Conservation (phyloP, 2,329 filamentous ascomycete species). For the Fusarium abutilonis region DNA sequence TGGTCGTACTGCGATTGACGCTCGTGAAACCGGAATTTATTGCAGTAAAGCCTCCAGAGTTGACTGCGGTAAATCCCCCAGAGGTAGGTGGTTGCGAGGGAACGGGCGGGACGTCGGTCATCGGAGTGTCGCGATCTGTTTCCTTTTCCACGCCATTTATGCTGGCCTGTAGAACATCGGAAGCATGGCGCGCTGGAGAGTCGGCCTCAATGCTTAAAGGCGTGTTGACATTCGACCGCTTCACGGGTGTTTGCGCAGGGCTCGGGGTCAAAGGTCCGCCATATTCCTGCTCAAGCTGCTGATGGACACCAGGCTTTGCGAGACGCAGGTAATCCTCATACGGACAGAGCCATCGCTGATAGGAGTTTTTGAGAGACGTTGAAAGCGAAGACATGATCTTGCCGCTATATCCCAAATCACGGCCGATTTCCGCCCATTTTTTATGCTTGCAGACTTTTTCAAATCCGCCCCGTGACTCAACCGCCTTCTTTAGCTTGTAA, state of each 20-base stretch:
- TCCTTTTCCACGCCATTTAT: constrained; percentile 59
- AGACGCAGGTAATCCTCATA: constrained; percentile 94
- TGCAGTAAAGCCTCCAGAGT: constrained; percentile 70
- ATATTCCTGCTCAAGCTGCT: constrained; percentile 92
- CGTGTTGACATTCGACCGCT: constrained; percentile 68
- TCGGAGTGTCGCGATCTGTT: constrained; percentile 58
- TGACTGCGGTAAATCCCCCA: constrained; percentile 53
- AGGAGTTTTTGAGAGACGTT: constrained; percentile 97
- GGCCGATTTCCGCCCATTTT: constrained; percentile 98
- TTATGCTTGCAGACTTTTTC: constrained; percentile 97
- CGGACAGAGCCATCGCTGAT: constrained; percentile 94
- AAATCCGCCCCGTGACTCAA: constrained; percentile 93
- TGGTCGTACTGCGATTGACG: constrained; percentile 64
- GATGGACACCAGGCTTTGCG: constrained; percentile 95
- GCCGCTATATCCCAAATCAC: constrained; percentile 95
- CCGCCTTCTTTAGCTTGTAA: constrained; percentile 95
- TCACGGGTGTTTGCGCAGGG: constrained; percentile 75
- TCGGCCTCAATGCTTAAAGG: constrained; percentile 68
- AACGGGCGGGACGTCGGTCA: constrained; percentile 57
- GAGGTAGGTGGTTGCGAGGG: constrained; percentile 54
- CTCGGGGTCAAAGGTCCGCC: constrained; percentile 89
- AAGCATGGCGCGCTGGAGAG: constrained; percentile 71
- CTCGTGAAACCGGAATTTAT: constrained; percentile 77
- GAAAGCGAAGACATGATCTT: constrained; percentile 99
- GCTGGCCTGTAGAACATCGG: constrained; percentile 62